Percentiles rank a stretch among this genome's conserved stretches.
phyloP scores from a whole-genome alignment of 306 rosid genomes.

The Oxytropis ochrocephala region DNA sequence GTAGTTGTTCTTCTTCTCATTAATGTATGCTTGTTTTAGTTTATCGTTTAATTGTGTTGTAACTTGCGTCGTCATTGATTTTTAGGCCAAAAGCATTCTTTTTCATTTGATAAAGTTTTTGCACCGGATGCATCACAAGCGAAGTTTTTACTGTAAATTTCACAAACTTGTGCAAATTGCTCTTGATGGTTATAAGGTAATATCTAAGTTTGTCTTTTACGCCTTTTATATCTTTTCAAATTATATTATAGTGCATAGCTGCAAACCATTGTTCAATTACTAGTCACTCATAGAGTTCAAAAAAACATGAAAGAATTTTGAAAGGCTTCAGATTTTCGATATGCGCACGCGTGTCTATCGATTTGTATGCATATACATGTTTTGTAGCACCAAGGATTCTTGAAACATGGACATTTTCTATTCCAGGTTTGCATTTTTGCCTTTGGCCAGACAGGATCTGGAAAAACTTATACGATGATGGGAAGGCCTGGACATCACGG shows the following conservation, averaged over 20 bases:
- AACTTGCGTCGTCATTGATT: constrained; percentile 14
- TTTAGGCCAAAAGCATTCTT: constrained; percentile 84
- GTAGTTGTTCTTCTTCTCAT: background rate
- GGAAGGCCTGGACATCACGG: constrained; percentile 76
- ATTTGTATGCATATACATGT: background rate
- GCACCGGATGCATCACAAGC: constrained; percentile 68
- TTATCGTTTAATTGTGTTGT: background rate
- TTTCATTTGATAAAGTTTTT: constrained; percentile 87
- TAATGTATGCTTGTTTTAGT: constrained; percentile 8
- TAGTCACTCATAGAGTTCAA: background rate
- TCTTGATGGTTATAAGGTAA: constrained; percentile 97
- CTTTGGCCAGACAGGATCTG: constrained; percentile 97
- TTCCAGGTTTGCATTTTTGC: constrained; percentile 94
- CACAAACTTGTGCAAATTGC: constrained; percentile 99
- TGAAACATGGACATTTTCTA: constrained; percentile 22
- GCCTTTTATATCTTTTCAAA: too few species aligned
- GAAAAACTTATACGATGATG: constrained; percentile 99
- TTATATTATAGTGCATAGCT: too few species aligned
- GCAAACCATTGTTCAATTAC: too few species aligned
- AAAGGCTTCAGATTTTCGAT: background rate
- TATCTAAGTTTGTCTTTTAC: constrained; percentile 9
- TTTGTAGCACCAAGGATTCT: background rate
- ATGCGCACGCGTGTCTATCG: background rate
- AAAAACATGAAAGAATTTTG: background rate
- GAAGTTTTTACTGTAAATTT: constrained; percentile 83